A percentile compares a stretch with the other conserved stretches of the same genome.
Evolutionary conservation across 2,329 filamentous ascomycete species (phyloP).

Genomic region (Byssochlamys sp.): DNA sequence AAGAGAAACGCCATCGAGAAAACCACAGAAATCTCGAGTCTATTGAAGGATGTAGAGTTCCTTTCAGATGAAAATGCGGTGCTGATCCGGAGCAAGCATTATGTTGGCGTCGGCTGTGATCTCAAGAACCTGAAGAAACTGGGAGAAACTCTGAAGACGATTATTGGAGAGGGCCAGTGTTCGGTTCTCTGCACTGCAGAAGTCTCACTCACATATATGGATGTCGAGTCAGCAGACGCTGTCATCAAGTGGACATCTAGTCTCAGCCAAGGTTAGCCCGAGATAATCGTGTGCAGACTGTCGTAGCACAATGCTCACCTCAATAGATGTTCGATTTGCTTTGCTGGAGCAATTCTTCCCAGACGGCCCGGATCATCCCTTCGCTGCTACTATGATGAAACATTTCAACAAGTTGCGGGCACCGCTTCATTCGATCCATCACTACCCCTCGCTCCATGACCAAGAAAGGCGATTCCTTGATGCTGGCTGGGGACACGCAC

Average conservation of each 20-base stretch:
- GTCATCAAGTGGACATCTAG: slow-evolving; percentile 69
- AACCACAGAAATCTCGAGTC: slow-evolving; percentile 50
- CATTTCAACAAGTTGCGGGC: slow-evolving; percentile 76
- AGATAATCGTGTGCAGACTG: slow-evolving; percentile 2
- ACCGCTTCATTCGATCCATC: slow-evolving; percentile 62
- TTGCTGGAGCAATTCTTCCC: slow-evolving; percentile 80
- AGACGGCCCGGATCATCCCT: slow-evolving; percentile 66
- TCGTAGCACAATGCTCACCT: slow-evolving; percentile 3
- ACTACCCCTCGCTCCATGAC: slow-evolving; percentile 56
- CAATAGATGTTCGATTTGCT: slow-evolving; percentile 61
- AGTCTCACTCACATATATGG: slow-evolving; percentile 87
- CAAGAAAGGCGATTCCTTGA: slow-evolving; percentile 60
- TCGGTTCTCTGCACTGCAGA: slow-evolving; percentile 74
- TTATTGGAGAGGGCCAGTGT: slow-evolving; percentile 50
- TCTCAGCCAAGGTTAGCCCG: slow-evolving; percentile 53
- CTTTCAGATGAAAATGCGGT: slow-evolving; percentile 28
- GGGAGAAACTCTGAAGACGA: slow-evolving; percentile 47
- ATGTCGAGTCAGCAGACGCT: slow-evolving; percentile 59
- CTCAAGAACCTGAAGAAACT: slow-evolving; percentile 58
- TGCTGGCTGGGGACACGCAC: slow-evolving; percentile 58
- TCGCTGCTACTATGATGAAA: slow-evolving; percentile 73
- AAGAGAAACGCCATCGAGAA: slow-evolving; percentile 61
- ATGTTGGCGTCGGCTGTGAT: slow-evolving; percentile 73
- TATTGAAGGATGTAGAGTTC: slow-evolving; percentile 40
- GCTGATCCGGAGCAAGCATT: slow-evolving; percentile 57